Base-by-base conservation (phyloP, 2,329 filamentous ascomycete species). In the Tolypocladium capitatum region DNA sequence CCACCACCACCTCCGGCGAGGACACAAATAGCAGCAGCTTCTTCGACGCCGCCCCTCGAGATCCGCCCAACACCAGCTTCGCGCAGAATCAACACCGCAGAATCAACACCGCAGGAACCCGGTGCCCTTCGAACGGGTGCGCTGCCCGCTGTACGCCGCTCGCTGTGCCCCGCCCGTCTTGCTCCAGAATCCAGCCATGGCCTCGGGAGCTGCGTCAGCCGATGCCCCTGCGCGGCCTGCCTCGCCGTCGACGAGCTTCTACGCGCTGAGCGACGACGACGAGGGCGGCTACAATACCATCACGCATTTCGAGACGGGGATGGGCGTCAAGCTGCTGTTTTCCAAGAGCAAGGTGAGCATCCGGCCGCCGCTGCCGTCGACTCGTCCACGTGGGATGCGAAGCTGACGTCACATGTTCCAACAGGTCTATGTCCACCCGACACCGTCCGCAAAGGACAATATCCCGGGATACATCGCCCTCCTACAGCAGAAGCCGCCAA, bases 241-340 rank as follows among this genome's bases (percentile, higher is more conserved):
- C 21, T 55, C 53, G 18, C 53, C 53, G n/a, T 53, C 53, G 5
- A 40, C 41, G 32, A 55, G 53, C 46, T 53, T 49, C 40, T 52
- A 55, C 72, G 91, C 91, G 60, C 74, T 97, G 74, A 95, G 87
- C 66, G 94, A 98, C 70, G 89, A 95, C 60, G 90, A 95, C 53
- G 92, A 97, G 67, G 86, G 84, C 56, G 92, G 86, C 41, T 98
- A 98, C 70, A 86, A 94, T 63, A 97, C 89, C 18, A 88, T 98
- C 59, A 84, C 87, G 5, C 86, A 94, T 60, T 78, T 80, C 4
- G 79, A 78, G 55, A 81, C 80, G 2, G 84, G 86, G 0, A 80
- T 80, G 54, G 92, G 91, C 2, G 92, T 98, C 42, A 98, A 97
- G 68, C 73, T 98, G 31, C 73, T 98, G 14, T 96, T 85, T 60